Conservation (phyloP, 2,329 filamentous ascomycete species). For the Chaetomiaceae sp. region DNA sequence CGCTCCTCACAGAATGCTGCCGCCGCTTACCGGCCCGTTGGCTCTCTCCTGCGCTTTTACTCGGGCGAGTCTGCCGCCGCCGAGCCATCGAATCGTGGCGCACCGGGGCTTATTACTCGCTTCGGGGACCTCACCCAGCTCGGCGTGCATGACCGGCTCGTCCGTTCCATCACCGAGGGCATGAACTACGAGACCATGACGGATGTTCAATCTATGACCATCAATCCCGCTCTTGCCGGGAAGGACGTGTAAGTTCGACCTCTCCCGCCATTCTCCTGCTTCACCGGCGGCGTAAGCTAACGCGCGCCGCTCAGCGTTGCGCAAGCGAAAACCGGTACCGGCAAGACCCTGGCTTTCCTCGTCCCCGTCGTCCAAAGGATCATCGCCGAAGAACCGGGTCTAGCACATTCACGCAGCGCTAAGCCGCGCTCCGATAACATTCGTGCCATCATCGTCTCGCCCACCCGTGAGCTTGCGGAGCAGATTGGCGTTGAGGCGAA, state of each 20-base stretch:
- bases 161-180: slow-evolving; percentile 60
- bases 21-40: slow-evolving; percentile 11
- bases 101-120: slow-evolving; percentile 28
- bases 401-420: slow-evolving; percentile 41
- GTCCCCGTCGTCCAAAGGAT: slow-evolving; percentile 79
- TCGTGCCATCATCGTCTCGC: slow-evolving; percentile 66
- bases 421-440: slow-evolving; percentile 50
- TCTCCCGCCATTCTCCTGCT: background rate
- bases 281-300: slow-evolving; percentile 4
- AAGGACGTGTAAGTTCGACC: slow-evolving; percentile 66
- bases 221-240: slow-evolving; percentile 72
- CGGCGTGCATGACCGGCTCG: slow-evolving; percentile 57
- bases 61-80: slow-evolving; percentile 33
- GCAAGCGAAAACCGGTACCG: slow-evolving; percentile 94
- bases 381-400: slow-evolving; percentile 54
- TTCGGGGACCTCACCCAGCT: slow-evolving; percentile 41
- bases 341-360: slow-evolving; percentile 92
- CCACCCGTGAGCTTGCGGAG: slow-evolving; percentile 73
- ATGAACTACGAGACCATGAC: slow-evolving; percentile 86
- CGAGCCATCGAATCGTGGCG: slow-evolving; percentile 8
- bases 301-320: slow-evolving; percentile 55
- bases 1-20: slow-evolving; percentile 10
- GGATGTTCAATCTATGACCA: slow-evolving; percentile 80
- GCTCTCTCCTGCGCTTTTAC: slow-evolving; percentile 30
- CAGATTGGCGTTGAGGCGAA: slow-evolving; percentile 76